phyloP scores from a whole-genome alignment of 2,329 filamentous ascomycete genomes.

The Whalleya microplaca region DNA sequence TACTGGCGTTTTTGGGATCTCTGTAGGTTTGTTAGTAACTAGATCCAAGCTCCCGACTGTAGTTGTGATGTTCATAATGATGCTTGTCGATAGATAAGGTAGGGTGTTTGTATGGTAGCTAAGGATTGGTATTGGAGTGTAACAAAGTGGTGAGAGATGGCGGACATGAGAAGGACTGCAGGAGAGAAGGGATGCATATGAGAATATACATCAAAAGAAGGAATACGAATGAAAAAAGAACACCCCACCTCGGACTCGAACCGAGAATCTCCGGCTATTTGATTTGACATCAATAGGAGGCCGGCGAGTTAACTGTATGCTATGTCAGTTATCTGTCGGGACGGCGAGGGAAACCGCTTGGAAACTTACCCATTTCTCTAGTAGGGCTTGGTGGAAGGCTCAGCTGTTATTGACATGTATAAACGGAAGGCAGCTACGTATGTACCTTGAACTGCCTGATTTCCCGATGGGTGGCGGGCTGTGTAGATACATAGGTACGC shows the following conservation, averaged over 20 bases:
- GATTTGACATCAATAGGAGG: constrained; percentile 19
- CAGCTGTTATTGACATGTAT: background rate
- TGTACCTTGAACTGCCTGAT: background rate
- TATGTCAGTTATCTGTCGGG: background rate
- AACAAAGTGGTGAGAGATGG: too few relatives aligned
- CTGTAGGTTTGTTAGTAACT: constrained; percentile 9
- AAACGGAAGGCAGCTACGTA: background rate
- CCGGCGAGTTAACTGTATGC: constrained; percentile 24
- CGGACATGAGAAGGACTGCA: background rate
- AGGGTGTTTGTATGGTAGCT: too few relatives aligned
- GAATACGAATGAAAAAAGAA: constrained; percentile 6
- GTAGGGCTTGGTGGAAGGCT: constrained; percentile 10
- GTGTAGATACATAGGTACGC: background rate
- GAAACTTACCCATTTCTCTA: constrained; percentile 23
- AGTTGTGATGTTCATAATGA: background rate
- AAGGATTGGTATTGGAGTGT: too few relatives aligned
- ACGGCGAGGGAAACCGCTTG: background rate
- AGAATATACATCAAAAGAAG: background rate
- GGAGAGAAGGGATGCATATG: background rate
- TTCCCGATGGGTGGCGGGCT: background rate
- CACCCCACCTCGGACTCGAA: constrained; percentile 30
- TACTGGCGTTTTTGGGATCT: constrained; percentile 31
- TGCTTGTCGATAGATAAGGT: too few relatives aligned
- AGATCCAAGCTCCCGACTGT: background rate
- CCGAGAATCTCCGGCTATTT: constrained; percentile 27